phyloP scores from a whole-genome alignment of 495 filamentous ascomycete species.

The Chaetomium tenue region DNA sequence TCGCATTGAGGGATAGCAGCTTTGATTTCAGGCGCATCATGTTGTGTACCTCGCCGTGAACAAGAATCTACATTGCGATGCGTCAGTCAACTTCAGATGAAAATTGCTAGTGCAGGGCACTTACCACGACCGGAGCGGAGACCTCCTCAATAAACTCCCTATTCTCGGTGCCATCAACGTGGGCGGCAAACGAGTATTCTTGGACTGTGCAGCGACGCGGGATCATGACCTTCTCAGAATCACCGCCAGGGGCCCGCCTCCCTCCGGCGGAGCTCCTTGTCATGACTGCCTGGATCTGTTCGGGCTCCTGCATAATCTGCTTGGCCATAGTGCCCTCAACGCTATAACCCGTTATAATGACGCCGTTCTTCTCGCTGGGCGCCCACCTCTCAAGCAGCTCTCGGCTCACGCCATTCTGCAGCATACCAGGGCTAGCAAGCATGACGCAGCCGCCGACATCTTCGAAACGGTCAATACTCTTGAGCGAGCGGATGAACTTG shows the following conservation, averaged over 20 bases:
- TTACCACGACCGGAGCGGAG: constrained; percentile 82
- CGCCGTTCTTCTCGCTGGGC: constrained; percentile 88
- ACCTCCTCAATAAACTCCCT: constrained; percentile 93
- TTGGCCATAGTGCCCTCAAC: constrained; percentile 99
- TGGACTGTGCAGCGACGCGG: constrained; percentile 87
- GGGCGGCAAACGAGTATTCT: constrained; percentile 91
- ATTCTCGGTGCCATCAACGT: constrained; percentile 96
- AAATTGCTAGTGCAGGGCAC: constrained; percentile 33
- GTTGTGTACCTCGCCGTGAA: constrained; percentile 95
- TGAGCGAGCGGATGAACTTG: constrained; percentile 82
- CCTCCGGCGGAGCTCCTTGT: constrained; percentile 58
- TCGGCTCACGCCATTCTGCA: constrained; percentile 90
- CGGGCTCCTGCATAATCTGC: constrained; percentile 86
- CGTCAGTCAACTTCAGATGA: neutral
- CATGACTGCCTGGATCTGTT: constrained; percentile 91
- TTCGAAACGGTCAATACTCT: constrained; percentile 90
- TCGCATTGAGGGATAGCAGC: constrained; percentile 81
- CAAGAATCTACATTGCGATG: constrained; percentile 64
- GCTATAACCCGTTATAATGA: constrained; percentile 96
- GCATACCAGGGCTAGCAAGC: constrained; percentile 95
- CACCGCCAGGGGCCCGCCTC: constrained; percentile 55
- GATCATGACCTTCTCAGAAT: constrained; percentile 81
- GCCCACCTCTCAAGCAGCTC: constrained; percentile 94
- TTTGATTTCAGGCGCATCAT: constrained; percentile 97
- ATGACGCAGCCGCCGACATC: constrained; percentile 96